Percentiles rank a stretch among this genome's conserved stretches.
Evolutionary conservation across 1,139 yeast species (phyloP).

Genomic region (Oligophagozyma castellii): DNA sequence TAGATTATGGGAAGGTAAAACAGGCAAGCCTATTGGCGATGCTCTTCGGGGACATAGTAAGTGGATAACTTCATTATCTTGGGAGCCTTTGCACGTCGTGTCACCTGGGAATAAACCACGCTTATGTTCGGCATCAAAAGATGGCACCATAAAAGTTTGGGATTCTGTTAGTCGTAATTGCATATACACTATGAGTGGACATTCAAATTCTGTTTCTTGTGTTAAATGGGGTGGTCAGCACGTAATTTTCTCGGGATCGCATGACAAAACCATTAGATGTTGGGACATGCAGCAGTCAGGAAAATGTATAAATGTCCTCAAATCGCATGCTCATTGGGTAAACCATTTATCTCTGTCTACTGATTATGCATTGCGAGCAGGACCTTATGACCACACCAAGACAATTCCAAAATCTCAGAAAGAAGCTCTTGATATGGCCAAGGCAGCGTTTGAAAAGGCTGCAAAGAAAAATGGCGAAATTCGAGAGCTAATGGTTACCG

Average conservation of each 20-base stretch:
- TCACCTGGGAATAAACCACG: conserved; percentile 53
- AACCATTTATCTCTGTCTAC: conserved; percentile 87
- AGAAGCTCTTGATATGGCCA: conserved; percentile 48
- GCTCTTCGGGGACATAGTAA: conserved; percentile 71
- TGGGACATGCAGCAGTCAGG: conserved; percentile 77
- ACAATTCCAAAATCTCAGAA: conserved; percentile 34
- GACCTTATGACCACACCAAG: conserved; percentile 62
- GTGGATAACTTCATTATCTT: conserved; percentile 78
- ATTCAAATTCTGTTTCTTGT: conserved; percentile 78
- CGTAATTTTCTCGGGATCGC: conserved; percentile 78
- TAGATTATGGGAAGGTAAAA: conserved; percentile 70
- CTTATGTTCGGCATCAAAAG: conserved; percentile 82
- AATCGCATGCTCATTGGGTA: conserved; percentile 96
- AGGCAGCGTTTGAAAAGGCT: conserved; percentile 59
- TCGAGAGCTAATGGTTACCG: conserved; percentile 81
- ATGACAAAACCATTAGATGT: conserved; percentile 83
- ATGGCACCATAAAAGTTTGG: conserved; percentile 85
- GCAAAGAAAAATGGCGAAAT: conserved; percentile 56
- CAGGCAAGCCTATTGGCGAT: conserved; percentile 64
- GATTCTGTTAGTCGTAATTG: conserved; percentile 65
- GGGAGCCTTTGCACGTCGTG: conserved; percentile 90
- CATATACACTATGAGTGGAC: conserved; percentile 69
- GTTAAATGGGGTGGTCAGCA: conserved; percentile 95
- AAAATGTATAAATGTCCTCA: conserved; percentile 61
- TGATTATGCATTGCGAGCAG: conserved; percentile 75